Base-by-base conservation (phyloP, 768 basidiomycete genomes). In the Hygrocybe coccinea region DNA sequence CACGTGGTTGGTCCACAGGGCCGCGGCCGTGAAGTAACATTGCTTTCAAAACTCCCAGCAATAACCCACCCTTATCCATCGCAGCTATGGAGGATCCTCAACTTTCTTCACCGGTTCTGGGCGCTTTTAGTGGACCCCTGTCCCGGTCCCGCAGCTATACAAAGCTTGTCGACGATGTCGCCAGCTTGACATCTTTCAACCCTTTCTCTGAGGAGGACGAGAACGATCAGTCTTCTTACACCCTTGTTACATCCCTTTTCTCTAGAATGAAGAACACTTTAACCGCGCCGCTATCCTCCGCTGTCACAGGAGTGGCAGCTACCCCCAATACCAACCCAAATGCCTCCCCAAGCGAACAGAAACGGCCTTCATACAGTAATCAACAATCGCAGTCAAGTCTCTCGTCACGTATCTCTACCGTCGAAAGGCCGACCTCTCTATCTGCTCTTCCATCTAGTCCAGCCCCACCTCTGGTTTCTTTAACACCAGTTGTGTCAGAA, bases 141-240 rank as follows among this genome's bases (percentile, higher is more conserved):
- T 81, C 79, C 19, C 75, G 84, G 64, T 86, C 86, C 11, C 78
- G 83, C 60, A 84, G 82, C 68, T 84, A 78, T 67, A 78, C 79
- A 33, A 84, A 79, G 63, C 68, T 85, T 50, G 62, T 65, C 35
- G 76, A 78, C 63, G 89, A 89, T 75, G 78, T 85, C 43, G 79
- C 80, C 44, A 82, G 84, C 64, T 72, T 94, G 55, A 94, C 92
- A 25, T 89, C 89, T 49, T 91, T 88, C 77, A 93, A 93, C 67
- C 90, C 90, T 5, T 94, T 92, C 74, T 84, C 88, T n/a, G 89
- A 91, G 65, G 92, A 94, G 67, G 91, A 93, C 66, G 91, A 93
- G 69, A 82, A 90, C 65, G 91, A 92, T 60, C 86, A 89, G 62
- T 87, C 89, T 7, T 91, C 89, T 14, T 91, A 91, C 67, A 85